A percentile compares a stretch with the other conserved stretches of the same genome.
Conservation (phyloP, 2,329 filamentous ascomycete species). For the Clonostachys solani region DNA sequence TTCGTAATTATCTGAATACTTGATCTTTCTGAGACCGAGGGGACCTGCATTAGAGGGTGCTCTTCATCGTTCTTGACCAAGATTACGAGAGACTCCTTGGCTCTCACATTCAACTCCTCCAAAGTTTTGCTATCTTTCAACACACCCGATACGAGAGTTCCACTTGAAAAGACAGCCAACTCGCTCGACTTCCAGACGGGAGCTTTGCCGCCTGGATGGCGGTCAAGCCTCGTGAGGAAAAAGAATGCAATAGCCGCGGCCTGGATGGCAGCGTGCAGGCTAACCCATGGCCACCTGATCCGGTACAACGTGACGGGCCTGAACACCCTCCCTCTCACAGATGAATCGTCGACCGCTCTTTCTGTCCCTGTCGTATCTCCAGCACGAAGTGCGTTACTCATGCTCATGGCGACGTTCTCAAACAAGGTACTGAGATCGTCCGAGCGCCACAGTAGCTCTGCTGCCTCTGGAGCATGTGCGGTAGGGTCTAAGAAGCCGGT, state of each 20-base stretch:
- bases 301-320: background rate
- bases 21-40: too few relatives aligned
- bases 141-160: background rate
- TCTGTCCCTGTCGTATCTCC: background rate
- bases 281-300: background rate
- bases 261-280: background rate
- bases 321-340: background rate
- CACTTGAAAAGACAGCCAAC: background rate
- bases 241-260: background rate
- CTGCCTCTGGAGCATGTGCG: too few relatives aligned
- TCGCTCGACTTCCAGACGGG: background rate
- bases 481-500: too few relatives aligned
- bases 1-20: too few relatives aligned
- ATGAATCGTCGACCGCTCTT: background rate
- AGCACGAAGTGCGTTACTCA: background rate
- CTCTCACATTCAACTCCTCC: background rate
- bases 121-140: background rate
- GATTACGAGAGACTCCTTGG: too few relatives aligned
- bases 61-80: too few relatives aligned
- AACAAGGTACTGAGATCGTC: background rate
- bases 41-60: too few relatives aligned
- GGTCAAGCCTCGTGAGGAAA: background rate
- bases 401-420: background rate
- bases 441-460: too few relatives aligned
- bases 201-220: background rate